Conservation (phyloP, 805 yeast species). For the Schwanniomyces vanrijiae region DNA sequence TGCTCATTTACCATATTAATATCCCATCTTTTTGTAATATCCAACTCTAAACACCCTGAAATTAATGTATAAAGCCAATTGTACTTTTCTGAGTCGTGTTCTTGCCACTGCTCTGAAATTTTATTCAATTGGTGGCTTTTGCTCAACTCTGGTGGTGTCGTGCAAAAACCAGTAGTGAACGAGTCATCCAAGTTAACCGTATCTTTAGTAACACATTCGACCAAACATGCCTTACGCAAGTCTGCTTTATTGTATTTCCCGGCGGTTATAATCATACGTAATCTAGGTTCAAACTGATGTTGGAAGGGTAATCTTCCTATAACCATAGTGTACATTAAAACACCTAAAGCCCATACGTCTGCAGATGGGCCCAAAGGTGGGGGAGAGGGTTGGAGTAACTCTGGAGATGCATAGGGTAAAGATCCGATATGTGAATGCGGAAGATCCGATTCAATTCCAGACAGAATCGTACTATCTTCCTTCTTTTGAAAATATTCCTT, state of each 20-base stretch:
- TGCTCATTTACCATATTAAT: slow-evolving; percentile 34
- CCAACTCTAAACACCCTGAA: slow-evolving; percentile 53
- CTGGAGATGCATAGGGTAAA: slow-evolving; percentile 91
- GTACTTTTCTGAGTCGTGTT: slow-evolving; percentile 19
- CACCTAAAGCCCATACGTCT: slow-evolving; percentile 93
- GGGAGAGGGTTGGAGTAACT: slow-evolving; percentile 64
- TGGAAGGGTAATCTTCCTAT: slow-evolving; percentile 79
- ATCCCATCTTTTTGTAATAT: slow-evolving; percentile 52
- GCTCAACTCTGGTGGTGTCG: slow-evolving; percentile 17
- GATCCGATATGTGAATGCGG: slow-evolving; percentile 83
- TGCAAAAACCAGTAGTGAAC: slow-evolving; percentile 3
- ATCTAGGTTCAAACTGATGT: slow-evolving; percentile 79
- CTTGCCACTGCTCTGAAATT: slow-evolving; percentile 18
- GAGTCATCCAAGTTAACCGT: not conserved
- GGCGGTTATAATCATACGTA: slow-evolving; percentile 68
- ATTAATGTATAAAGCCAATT: slow-evolving; percentile 37
- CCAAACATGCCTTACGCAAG: slow-evolving; percentile 41
- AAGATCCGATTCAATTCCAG: slow-evolving; percentile 36
- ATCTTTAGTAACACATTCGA: slow-evolving; percentile 24
- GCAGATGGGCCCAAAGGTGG: slow-evolving; percentile 63
- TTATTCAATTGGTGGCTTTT: slow-evolving; percentile 14
- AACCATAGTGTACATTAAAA: slow-evolving; percentile 68
- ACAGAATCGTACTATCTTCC: not conserved
- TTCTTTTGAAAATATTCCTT: not conserved
- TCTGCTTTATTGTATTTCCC: slow-evolving; percentile 58